phyloP scores from a whole-genome alignment of 2,329 filamentous ascomycete species.

The Curvularia spicifera region DNA sequence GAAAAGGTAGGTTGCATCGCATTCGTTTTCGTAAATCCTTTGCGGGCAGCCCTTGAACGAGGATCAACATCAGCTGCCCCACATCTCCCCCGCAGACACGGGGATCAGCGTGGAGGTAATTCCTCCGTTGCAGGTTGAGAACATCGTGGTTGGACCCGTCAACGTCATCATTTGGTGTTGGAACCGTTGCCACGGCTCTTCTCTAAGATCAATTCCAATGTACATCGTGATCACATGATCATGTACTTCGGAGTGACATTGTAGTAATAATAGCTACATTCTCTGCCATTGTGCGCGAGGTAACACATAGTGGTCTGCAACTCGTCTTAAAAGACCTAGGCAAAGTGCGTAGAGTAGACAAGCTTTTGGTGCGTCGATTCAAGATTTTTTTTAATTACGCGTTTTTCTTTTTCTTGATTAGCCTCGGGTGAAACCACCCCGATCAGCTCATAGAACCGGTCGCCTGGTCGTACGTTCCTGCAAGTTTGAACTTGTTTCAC shows the following conservation, averaged over 20 bases:
- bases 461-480: too few relatives aligned
- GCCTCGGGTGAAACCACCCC: background rate
- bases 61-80: background rate
- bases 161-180: background rate
- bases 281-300: background rate
- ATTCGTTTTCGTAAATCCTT: background rate
- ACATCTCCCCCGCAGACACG: conserved; percentile 6
- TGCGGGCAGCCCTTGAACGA: conserved; percentile 1
- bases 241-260: too few relatives aligned
- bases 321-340: background rate
- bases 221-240: background rate
- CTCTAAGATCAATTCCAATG: too few relatives aligned
- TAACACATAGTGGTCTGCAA: background rate
- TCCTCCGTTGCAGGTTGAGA: conserved; percentile 5
- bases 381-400: background rate
- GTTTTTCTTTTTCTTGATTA: background rate
- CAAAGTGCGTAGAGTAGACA: background rate
- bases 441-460: background rate
- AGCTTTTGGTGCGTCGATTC: background rate
- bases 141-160: background rate
- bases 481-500: background rate
- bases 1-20: background rate
- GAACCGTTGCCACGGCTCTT: conserved; percentile 1
- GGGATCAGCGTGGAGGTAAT: conserved; percentile 8
- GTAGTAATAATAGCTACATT: too few relatives aligned